A percentile compares a stretch with the other conserved stretches of the same genome.
phyloP scores from a whole-genome alignment of 805 yeast genomes.

The Pichia sporocuriosa region DNA sequence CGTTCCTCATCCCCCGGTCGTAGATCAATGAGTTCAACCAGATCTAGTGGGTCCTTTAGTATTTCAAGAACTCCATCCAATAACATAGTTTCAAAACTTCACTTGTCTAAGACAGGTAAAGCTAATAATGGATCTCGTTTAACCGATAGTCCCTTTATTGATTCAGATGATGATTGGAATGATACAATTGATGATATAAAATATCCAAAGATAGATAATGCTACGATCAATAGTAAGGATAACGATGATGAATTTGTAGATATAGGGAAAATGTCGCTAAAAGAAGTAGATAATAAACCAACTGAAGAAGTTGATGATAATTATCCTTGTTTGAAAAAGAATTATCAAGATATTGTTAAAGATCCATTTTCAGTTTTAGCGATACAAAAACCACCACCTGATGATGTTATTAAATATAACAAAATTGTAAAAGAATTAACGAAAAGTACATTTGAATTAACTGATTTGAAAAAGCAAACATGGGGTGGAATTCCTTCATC shows the following conservation, averaged over 20 bases:
- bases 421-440: slow-evolving; percentile 60
- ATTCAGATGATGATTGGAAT: slow-evolving; percentile 14
- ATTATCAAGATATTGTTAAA: slow-evolving; percentile 33
- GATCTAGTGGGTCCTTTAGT: slow-evolving; percentile 9
- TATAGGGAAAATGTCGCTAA: slow-evolving; percentile 27
- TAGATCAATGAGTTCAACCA: slow-evolving; percentile 2
- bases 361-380: slow-evolving; percentile 37
- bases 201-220: background rate
- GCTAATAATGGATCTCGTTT: too few species aligned
- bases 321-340: slow-evolving; percentile 23
- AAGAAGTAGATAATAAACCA: background rate
- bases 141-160: slow-evolving; percentile 4
- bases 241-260: slow-evolving; percentile 63
- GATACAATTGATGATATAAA: slow-evolving; percentile 7
- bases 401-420: slow-evolving; percentile 49
- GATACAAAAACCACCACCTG: slow-evolving; percentile 24
- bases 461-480: slow-evolving; percentile 66
- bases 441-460: slow-evolving; percentile 52
- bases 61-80: slow-evolving; percentile 10
- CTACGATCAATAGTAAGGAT: too few species aligned
- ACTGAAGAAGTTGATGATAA: slow-evolving; percentile 14
- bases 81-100: background rate
- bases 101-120: background rate
- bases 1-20: slow-evolving; percentile 10
- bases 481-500: slow-evolving; percentile 93